Evolutionary conservation across 192 early-diverging fungal species (phyloP).

Genomic region (Entomortierella parvispora): DNA sequence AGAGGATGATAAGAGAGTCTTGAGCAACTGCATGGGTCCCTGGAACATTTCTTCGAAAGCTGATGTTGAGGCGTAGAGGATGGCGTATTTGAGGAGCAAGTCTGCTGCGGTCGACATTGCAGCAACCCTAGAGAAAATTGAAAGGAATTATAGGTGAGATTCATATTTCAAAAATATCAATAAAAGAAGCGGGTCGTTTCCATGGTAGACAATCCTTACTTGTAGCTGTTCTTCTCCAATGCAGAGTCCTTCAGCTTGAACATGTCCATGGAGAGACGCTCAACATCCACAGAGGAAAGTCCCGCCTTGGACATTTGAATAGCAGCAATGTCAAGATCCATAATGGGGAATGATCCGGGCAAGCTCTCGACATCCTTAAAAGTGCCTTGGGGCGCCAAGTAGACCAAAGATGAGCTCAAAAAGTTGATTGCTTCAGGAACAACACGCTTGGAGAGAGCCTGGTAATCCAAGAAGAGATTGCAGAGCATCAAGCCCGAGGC

Average conservation of each 20-base stretch:
- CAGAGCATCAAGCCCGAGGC: slow-evolving; percentile 82
- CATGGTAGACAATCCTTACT: slow-evolving; percentile 4
- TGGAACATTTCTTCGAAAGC: slow-evolving; percentile 75
- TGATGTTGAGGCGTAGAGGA: slow-evolving; percentile 66
- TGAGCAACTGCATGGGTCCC: slow-evolving; percentile 41
- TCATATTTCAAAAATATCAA: slow-evolving; percentile 9
- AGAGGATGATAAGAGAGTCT: slow-evolving; percentile 13
- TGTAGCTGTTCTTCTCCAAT: slow-evolving; percentile 42
- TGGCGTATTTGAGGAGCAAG: slow-evolving; percentile 57
- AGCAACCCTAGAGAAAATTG: slow-evolving; percentile 35
- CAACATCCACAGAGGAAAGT: slow-evolving; percentile 18
- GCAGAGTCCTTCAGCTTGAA: slow-evolving; percentile 48
- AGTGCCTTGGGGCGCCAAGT: slow-evolving; percentile 55
- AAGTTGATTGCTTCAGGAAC: slow-evolving; percentile 82
- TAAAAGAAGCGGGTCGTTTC: neutral
- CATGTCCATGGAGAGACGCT: slow-evolving; percentile 36
- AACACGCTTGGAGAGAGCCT: slow-evolving; percentile 76
- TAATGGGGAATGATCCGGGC: slow-evolving; percentile 60
- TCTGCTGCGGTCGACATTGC: slow-evolving; percentile 51
- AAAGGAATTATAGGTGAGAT: neutral
- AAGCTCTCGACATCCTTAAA: slow-evolving; percentile 28
- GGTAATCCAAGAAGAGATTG: slow-evolving; percentile 71
- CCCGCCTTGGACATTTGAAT: slow-evolving; percentile 54
- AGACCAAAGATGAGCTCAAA: slow-evolving; percentile 52
- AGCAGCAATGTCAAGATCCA: slow-evolving; percentile 15